phyloP scores from a whole-genome alignment of 768 basidiomycete species.

The Kwoniella dejecticola region DNA sequence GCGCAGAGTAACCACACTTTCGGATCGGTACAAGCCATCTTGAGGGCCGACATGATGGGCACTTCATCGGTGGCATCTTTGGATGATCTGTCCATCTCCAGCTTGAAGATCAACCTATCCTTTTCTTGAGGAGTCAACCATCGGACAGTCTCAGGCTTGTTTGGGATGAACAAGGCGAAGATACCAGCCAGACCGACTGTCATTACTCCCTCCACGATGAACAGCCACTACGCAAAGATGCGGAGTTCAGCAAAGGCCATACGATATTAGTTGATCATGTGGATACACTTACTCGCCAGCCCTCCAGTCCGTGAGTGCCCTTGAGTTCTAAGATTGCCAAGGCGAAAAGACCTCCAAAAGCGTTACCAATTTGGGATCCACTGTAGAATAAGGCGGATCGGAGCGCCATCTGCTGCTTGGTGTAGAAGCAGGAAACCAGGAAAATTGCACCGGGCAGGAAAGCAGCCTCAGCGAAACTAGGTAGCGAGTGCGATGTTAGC shows the following conservation, averaged over 20 bases:
- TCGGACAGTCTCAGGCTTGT: constrained; percentile 79
- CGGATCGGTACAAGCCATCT: constrained; percentile 42
- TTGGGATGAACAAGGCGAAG: constrained; percentile 59
- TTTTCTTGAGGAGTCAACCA: constrained; percentile 58
- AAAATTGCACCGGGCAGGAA: constrained; percentile 47
- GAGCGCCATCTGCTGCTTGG: constrained; percentile 43
- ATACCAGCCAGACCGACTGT: constrained; percentile 17
- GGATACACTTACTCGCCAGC: constrained; percentile 13
- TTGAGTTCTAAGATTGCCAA: constrained; percentile 45
- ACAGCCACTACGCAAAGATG: constrained; percentile 33
- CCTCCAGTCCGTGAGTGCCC: constrained; percentile 43
- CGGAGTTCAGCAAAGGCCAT: too few species aligned
- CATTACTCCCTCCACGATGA: constrained; percentile 31
- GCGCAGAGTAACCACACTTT: constrained; percentile 39
- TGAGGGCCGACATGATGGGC: constrained; percentile 31
- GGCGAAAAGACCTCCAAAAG: constrained; percentile 51
- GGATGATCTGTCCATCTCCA: constrained; percentile 42
- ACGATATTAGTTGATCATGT: constrained; percentile 16
- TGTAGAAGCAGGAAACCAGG: constrained; percentile 41
- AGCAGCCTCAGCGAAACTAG: constrained; percentile 36
- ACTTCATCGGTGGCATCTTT: constrained; percentile 44
- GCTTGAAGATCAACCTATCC: constrained; percentile 37
- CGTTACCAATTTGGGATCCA: constrained; percentile 45
- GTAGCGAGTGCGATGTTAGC: neutral
- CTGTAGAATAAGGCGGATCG: constrained; percentile 44